Base-by-base conservation (phyloP, 2,329 filamentous ascomycete species). In the Colletotrichum cordylinicola region DNA sequence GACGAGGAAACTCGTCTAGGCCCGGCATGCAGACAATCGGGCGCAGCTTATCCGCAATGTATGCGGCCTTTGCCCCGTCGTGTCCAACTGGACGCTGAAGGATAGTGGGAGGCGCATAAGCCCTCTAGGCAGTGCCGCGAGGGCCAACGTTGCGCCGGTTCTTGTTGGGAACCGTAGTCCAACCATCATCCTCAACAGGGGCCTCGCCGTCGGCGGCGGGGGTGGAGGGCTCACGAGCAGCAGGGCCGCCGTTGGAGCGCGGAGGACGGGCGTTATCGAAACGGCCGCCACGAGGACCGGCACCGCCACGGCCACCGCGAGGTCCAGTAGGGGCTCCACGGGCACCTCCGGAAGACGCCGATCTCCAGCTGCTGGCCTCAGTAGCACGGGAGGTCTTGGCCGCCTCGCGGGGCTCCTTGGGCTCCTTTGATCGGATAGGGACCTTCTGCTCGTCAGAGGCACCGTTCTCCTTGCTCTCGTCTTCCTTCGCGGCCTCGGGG, bases 331-430 rank as follows among this genome's bases (percentile, higher is more conserved):
- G 83, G 48, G 84, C 81, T 76, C 88, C 88, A 76, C 87, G 87
- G n/a, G 86, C 80, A 78, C 87, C 86, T 35, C 89, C 89, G 69
- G 84, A 86, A 16, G 89, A 86, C 58, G 89, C 82, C 76, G 87
- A 85, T 83, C 92, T 88, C 92, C 92, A 93, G 84, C 88, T 93
- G 67, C 90, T 89, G 74, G 88, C 88, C 78, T 93, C 92, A 31
- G 86, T 80, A 65, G 90, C 89, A 79, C 90, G 89, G 39, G 91
- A 88, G n/a, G 43, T 21, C 84, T 90, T 91, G 75, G 84, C 79
- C 75, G 87, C 86, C 79, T 85, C 84, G n/a, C 81, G 82, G 71
- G 83, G 80, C 69, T 90, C 89, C 76, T 82, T 86, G 70, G 81
- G 79, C 77, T 88, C 86, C 29, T 83, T 84, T 66, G 79, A 75